Conservation (phyloP, 108 stramenopile genomes). For the Schizochytrium sp. region DNA sequence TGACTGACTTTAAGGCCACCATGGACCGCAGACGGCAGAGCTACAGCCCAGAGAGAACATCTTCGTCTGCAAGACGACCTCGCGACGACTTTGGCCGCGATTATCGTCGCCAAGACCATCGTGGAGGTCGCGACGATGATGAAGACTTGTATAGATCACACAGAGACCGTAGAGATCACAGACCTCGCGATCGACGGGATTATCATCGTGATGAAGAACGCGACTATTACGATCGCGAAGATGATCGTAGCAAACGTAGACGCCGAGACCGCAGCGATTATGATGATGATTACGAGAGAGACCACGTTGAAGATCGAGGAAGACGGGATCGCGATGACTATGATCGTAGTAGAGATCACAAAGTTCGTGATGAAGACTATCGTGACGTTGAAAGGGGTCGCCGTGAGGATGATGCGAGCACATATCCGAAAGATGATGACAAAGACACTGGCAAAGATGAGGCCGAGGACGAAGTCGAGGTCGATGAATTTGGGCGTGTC, state of each 20-base stretch:
- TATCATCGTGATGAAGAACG: neutral
- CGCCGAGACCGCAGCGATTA: neutral
- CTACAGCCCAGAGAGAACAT: neutral
- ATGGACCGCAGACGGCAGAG: neutral
- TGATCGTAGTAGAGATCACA: neutral
- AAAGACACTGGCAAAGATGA: neutral
- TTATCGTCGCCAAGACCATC: neutral
- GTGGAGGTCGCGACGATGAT: neutral
- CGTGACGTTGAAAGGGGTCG: neutral
- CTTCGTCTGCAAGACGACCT: no score
- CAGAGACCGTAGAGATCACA: neutral
- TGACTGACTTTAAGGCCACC: neutral
- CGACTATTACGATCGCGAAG: neutral
- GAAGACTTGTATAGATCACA: neutral
- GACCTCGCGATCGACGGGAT: conserved; percentile 1
- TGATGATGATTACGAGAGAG: neutral
- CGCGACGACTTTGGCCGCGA: no score
- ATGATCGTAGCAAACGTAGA: neutral
- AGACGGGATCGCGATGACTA: neutral
- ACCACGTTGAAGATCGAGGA: neutral
- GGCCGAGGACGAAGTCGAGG: neutral
- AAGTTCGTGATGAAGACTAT: neutral
- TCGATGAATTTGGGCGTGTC: conserved; percentile 31
- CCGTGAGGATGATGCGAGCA: neutral
- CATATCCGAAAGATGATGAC: conserved; percentile 8